Conservation (phyloP, 1,284 basidiomycete genomes). For the Xerocomus amazonicus region DNA sequence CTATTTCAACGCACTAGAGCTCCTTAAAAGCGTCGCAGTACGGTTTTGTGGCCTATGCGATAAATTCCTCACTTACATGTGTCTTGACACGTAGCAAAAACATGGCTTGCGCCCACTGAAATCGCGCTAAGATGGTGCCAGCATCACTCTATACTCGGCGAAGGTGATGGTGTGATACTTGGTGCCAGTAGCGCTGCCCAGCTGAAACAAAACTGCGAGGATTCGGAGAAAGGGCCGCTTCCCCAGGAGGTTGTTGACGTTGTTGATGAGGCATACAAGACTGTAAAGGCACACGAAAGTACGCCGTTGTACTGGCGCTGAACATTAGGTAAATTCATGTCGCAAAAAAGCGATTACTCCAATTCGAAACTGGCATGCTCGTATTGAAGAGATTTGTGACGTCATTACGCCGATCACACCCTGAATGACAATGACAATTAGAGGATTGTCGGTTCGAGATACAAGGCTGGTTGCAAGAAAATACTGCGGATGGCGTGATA, state of each 20-base stretch:
- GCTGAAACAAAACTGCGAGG: conserved; percentile 36
- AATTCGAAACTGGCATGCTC: too few relatives aligned
- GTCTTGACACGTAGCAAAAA: conserved; percentile 30
- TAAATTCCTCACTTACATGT: too few relatives aligned
- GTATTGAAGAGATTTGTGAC: too few relatives aligned
- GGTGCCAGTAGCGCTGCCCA: conserved; percentile 40
- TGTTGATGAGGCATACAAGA: conserved; percentile 48
- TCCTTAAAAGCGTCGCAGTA: conserved; percentile 39
- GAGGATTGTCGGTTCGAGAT: too few relatives aligned
- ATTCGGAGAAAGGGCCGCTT: conserved; percentile 47
- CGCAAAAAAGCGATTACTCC: too few relatives aligned
- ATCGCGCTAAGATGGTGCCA: conserved; percentile 47
- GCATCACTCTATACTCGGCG: conserved; percentile 44
- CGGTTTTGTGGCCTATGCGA: conserved; percentile 3
- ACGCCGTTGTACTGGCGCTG: conserved; percentile 51
- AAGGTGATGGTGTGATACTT: conserved; percentile 41
- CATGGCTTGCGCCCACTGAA: conserved; percentile 39
- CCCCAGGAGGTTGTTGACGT: conserved; percentile 48
- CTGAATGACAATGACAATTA: too few relatives aligned
- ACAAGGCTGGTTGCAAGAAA: too few relatives aligned
- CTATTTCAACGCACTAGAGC: conserved; percentile 45
- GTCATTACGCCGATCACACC: too few relatives aligned
- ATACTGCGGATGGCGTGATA: too few relatives aligned
- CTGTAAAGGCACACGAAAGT: conserved; percentile 39
- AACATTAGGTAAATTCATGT: conserved; percentile 12